Percentiles rank a stretch among this genome's conserved stretches.
These are phyloP conservation scores for Cucurbita moschata DNA, from an alignment of 306 rosid genomes.

Conservation along the genomic window DNA sequence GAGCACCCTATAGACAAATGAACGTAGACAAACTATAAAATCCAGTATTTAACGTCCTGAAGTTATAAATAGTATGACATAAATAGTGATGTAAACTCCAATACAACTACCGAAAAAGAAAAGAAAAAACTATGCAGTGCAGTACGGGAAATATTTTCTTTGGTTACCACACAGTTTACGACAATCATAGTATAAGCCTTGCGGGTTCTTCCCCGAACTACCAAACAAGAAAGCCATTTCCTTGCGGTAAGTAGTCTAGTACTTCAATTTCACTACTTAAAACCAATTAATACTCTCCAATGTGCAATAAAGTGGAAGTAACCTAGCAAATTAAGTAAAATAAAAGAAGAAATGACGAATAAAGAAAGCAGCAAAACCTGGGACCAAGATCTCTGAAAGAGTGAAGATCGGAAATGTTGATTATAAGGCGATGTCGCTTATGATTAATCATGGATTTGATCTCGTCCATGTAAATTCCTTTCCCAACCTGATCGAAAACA, in stretches of 20 bases:
- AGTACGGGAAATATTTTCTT: not conserved
- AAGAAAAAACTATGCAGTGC: not conserved
- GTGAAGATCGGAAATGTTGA: constrained; percentile 91
- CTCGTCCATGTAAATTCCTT: constrained; percentile 62
- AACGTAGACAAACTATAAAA: not conserved
- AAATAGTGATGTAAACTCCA: not conserved
- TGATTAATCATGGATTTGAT: constrained; percentile 75
- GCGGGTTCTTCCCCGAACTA: not conserved
- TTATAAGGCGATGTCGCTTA: constrained; percentile 72
- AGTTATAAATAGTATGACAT: not conserved
- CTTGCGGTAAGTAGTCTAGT: not conserved
- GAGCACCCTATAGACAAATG: constrained; percentile 35
- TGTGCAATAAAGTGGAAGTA: not conserved
- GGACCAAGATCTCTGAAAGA: constrained; percentile 66
- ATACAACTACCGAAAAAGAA: not conserved
- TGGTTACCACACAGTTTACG: not conserved
- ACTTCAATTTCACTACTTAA: not conserved
- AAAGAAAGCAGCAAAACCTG: constrained; percentile 24
- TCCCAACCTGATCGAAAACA: constrained; percentile 22
- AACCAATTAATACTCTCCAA: not conserved
- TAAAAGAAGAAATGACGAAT: too few species aligned
- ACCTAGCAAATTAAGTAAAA: not conserved
- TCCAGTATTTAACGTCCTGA: not conserved
- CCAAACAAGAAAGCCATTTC: not conserved
- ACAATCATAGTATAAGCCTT: not conserved